These are phyloP conservation scores for Leccinum broughii DNA, from an alignment of 768 basidiomycete genomes.

Conservation along the genomic window DNA sequence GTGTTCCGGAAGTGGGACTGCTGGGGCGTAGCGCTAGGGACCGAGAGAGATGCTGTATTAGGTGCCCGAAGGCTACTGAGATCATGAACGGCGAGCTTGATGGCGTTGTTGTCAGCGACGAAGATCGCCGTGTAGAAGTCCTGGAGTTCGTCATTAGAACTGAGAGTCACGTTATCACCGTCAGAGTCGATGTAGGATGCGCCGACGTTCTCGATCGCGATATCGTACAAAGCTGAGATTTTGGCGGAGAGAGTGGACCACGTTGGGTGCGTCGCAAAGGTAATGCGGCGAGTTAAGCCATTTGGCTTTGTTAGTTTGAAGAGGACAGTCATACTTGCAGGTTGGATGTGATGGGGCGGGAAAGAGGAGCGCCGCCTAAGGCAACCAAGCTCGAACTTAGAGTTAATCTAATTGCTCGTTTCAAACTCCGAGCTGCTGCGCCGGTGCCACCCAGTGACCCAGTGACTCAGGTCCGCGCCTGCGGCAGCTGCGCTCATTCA, in stretches of 20 bases:
- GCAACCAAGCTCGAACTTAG: background rate
- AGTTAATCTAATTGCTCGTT: constrained; percentile 24
- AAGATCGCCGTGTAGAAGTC: constrained; percentile 57
- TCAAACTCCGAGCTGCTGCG: constrained; percentile 49
- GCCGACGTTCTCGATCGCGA: constrained; percentile 58
- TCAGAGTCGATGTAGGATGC: constrained; percentile 75
- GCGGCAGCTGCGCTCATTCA: constrained; percentile 2
- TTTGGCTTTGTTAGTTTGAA: constrained; percentile 67
- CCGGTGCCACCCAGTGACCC: constrained; percentile 1
- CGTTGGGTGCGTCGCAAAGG: constrained; percentile 50
- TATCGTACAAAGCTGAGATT: constrained; percentile 53
- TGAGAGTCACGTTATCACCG: constrained; percentile 75
- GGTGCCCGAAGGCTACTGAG: constrained; percentile 41
- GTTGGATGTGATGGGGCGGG: constrained; percentile 38
- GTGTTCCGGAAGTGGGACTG: constrained; percentile 56
- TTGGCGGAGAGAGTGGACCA: constrained; percentile 60
- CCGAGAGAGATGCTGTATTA: constrained; percentile 31
- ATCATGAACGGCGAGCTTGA: constrained; percentile 69
- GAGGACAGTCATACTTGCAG: constrained; percentile 38
- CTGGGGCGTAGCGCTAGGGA: constrained; percentile 35
- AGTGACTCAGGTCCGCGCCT: constrained; percentile 1
- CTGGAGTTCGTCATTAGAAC: constrained; percentile 73
- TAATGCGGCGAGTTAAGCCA: constrained; percentile 59
- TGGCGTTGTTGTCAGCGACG: constrained; percentile 23
- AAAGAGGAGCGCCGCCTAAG: constrained; percentile 6